phyloP scores from a whole-genome alignment of 768 basidiomycete species.

The Russula virescens region DNA sequence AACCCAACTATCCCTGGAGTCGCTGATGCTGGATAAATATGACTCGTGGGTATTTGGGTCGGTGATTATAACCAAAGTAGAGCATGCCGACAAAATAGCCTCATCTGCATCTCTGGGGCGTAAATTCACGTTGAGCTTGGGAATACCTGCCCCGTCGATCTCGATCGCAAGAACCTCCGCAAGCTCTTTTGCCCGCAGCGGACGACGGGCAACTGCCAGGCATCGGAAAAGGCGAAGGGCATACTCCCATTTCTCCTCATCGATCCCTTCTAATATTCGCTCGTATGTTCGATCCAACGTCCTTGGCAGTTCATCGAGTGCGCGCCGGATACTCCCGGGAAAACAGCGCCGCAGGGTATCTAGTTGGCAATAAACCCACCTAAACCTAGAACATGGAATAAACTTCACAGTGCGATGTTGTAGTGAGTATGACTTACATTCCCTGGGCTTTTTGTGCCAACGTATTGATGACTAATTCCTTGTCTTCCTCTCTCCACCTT shows the following conservation, averaged over 20 bases:
- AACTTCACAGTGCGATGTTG: not conserved
- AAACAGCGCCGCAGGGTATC: not conserved
- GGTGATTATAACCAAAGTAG: not conserved
- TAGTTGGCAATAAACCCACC: not conserved
- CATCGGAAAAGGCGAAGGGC: slow-evolving; percentile 1
- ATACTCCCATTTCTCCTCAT: slow-evolving; percentile 1
- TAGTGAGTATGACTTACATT: not conserved
- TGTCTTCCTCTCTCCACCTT: not conserved
- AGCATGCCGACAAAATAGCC: not conserved
- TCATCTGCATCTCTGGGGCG: not conserved
- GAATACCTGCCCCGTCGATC: not conserved
- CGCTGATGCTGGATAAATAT: too few species aligned
- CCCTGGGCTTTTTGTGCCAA: not conserved
- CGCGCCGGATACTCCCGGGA: not conserved
- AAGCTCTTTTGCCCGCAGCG: not conserved
- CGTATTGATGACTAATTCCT: not conserved
- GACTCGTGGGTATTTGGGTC: too few species aligned
- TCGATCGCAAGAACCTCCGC: not conserved
- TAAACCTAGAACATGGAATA: not conserved
- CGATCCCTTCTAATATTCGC: not conserved
- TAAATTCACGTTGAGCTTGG: slow-evolving; percentile 1
- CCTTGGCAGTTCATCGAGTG: not conserved
- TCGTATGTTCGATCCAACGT: not conserved
- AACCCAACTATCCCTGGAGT: too few species aligned
- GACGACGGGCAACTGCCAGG: not conserved